Percentiles rank a stretch among this genome's conserved stretches.
phyloP scores from a whole-genome alignment of 345 rosid genomes.

The Euphorbia pulcherrima region DNA sequence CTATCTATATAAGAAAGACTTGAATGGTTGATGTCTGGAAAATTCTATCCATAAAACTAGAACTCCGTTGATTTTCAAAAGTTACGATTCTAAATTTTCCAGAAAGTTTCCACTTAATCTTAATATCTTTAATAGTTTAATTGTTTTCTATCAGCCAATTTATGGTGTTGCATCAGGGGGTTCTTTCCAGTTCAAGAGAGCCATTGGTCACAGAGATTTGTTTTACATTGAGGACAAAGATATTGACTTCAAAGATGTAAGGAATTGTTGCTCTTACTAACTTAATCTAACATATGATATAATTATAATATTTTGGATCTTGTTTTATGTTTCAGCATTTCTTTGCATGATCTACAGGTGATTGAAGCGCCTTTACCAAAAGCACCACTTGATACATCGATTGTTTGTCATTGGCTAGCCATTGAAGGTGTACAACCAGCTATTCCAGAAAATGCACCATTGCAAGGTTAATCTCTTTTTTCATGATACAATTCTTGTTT shows the following conservation, averaged over 20 bases:
- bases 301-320: not conserved
- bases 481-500: not conserved
- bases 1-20: not conserved
- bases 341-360: conserved; percentile 46
- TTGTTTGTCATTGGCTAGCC: conserved; percentile 94
- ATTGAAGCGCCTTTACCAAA: conserved; percentile 95
- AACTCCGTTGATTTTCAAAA: conserved; percentile 1
- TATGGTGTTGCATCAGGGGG: conserved; percentile 83
- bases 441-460: conserved; percentile 90
- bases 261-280: conserved; percentile 21
- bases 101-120: not conserved
- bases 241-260: conserved; percentile 91
- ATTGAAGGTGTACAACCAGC: conserved; percentile 97
- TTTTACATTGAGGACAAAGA: conserved; percentile 91
- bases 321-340: conserved; percentile 10
- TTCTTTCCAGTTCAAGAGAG: conserved; percentile 76
- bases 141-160: conserved; percentile 56
- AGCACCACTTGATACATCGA: conserved; percentile 85
- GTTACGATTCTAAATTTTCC: not conserved
- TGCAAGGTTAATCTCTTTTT: conserved; percentile 56
- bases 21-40: not conserved
- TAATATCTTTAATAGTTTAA: conserved; percentile 19
- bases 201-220: conserved; percentile 81
- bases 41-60: conserved; percentile 3
- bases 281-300: not conserved